Evolutionary conservation across 148 eudicot genomes (phyloP).

Genomic region (Silene latifolia): DNA sequence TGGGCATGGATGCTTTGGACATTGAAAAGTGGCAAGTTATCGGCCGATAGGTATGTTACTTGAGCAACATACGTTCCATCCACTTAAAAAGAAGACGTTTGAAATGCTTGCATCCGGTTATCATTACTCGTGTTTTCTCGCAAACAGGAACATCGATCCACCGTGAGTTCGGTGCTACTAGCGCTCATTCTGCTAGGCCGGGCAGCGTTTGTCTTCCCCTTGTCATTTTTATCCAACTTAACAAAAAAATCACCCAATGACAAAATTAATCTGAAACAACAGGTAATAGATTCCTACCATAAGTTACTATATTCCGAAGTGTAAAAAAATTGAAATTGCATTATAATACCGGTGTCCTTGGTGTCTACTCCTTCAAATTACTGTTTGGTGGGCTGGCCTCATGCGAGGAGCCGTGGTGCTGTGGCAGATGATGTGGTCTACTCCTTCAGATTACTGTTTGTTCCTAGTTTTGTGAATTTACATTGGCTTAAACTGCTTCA

Average conservation of each 20-base stretch:
- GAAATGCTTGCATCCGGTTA: background rate
- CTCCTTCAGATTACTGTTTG: no score
- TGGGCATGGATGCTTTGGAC: constrained; percentile 94
- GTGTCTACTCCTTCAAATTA: constrained; percentile 36
- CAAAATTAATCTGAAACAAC: constrained; percentile 55
- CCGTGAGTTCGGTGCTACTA: constrained; percentile 61
- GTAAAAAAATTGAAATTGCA: background rate
- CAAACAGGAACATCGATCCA: constrained; percentile 74
- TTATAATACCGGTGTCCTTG: background rate
- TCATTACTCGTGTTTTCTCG: constrained; percentile 17
- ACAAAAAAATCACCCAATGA: constrained; percentile 42
- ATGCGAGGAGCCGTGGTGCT: constrained; percentile 99
- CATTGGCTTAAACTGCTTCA: no score
- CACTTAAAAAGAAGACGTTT: background rate
- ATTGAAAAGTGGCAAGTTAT: constrained; percentile 81
- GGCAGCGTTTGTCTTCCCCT: constrained; percentile 83
- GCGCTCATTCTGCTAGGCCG: constrained; percentile 76
- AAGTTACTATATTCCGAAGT: background rate
- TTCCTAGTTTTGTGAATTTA: no score
- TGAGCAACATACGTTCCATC: background rate
- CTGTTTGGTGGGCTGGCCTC: constrained; percentile 98
- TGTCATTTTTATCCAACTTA: constrained; percentile 66
- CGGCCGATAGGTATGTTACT: constrained; percentile 46
- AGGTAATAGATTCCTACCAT: constrained; percentile 33
- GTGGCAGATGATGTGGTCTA: no score